A percentile compares a stretch with the other conserved stretches of the same genome.
Conservation (phyloP, 2,329 filamentous ascomycete genomes). For the Chaetomium olivaceum region DNA sequence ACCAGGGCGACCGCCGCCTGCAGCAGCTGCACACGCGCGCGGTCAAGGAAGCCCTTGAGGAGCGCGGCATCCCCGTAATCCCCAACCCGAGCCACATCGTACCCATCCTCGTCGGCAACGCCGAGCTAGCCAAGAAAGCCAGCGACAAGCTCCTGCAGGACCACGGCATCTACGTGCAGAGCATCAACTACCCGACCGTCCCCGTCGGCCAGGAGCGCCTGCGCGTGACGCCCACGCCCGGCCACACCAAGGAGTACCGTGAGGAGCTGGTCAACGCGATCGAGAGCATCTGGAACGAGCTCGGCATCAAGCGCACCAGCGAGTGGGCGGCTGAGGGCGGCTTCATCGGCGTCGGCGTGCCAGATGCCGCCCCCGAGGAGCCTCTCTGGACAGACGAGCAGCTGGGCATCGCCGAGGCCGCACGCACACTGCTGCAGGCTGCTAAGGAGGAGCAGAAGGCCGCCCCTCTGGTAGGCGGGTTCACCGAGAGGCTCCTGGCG, state of each 20-base stretch:
- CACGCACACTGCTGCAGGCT: constrained; percentile 59
- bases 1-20: constrained; percentile 82
- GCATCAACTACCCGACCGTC: constrained; percentile 98
- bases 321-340: constrained; percentile 91
- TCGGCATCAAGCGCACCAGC: constrained; percentile 83
- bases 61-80: constrained; percentile 88
- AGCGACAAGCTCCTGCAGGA: constrained; percentile 89
- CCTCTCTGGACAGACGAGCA: constrained; percentile 94
- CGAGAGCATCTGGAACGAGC: constrained; percentile 82
- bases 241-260: constrained; percentile 81
- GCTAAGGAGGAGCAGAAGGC: constrained; percentile 25
- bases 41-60: constrained; percentile 80
- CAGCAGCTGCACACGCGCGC: constrained; percentile 96
- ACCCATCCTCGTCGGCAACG: constrained; percentile 89
- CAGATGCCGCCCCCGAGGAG: constrained; percentile 58
- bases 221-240: constrained; percentile 92
- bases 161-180: constrained; percentile 94
- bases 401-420: constrained; percentile 70
- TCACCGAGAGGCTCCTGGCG: constrained; percentile 62
- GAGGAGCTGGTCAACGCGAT: constrained; percentile 82
- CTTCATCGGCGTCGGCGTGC: constrained; percentile 88
- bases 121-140: constrained; percentile 86
- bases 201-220: constrained; percentile 97
- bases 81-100: constrained; percentile 97
- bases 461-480: constrained; percentile 39